A percentile compares a stretch with the other conserved stretches of the same genome.
Evolutionary conservation across 2,329 filamentous ascomycete species (phyloP).

Genomic region (Botryosphaeria agaves): DNA sequence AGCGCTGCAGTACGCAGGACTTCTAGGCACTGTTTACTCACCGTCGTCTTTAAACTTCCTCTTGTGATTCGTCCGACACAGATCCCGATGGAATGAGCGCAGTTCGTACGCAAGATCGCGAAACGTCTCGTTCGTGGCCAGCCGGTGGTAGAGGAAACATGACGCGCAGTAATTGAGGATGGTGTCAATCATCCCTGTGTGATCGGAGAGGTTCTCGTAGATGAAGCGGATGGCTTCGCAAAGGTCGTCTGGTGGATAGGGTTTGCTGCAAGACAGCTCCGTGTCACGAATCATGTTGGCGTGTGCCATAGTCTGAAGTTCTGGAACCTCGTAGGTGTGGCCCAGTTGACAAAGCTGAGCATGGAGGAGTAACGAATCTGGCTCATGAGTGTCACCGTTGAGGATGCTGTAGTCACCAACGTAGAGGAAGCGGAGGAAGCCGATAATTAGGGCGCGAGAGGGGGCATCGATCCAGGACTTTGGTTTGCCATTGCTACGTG

Average conservation of each 20-base stretch:
- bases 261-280: slow-evolving; percentile 20
- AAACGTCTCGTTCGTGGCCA: slow-evolving; percentile 19
- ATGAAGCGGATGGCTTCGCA: slow-evolving; percentile 18
- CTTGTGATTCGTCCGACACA: slow-evolving; percentile 19
- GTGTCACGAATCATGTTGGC: slow-evolving; percentile 20
- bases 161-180: slow-evolving; percentile 26
- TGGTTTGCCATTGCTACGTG: slow-evolving; percentile 10
- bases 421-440: slow-evolving; percentile 25
- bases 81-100: slow-evolving; percentile 20
- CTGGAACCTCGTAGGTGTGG: slow-evolving; percentile 20
- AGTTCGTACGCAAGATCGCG: slow-evolving; percentile 17
- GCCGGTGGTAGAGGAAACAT: slow-evolving; percentile 18
- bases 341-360: slow-evolving; percentile 23
- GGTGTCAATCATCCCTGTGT: slow-evolving; percentile 17
- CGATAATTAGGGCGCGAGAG: slow-evolving; percentile 14
- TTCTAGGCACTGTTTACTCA: slow-evolving; percentile 11
- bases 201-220: slow-evolving; percentile 11
- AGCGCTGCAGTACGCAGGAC: too few relatives aligned
- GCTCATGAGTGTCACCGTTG: slow-evolving; percentile 6
- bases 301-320: slow-evolving; percentile 20
- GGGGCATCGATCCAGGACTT: slow-evolving; percentile 21
- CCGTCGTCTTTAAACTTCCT: slow-evolving; percentile 23
- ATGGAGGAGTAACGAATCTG: slow-evolving; percentile 20
- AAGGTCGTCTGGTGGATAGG: slow-evolving; percentile 20
- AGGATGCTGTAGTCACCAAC: slow-evolving; percentile 18